Evolutionary conservation across 345 rosid genomes (phyloP), one percentile per base, ranked within the genome.

Genomic region (Eucalyptus guilfoylei): DNA sequence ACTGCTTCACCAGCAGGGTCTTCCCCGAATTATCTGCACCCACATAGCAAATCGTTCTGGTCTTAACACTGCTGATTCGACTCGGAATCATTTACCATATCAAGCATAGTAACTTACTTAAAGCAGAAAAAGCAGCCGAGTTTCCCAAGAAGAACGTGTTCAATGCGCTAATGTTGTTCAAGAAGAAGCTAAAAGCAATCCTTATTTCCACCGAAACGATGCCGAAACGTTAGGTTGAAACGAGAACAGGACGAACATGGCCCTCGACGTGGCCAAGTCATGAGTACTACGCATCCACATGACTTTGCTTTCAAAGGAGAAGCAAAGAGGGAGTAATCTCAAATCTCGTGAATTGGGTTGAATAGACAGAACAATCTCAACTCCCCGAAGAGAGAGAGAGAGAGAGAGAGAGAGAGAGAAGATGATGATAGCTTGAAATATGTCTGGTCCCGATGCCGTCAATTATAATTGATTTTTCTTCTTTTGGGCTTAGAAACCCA

Each of bases 11-110:
- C 81, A 88, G 44, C 92, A 95, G 44, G 86, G 94, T 93, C 87
- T 93, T 95, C 23, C 92, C 94, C 47, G 76, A 76, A 90, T 90
- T 92, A 88, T 93, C 98, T 96, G 96, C 89, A 47, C 93, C 94
- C 83, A 91, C 8, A 19, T 72, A 2, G 45, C 45, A 72, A 32
- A 69, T 34, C 42, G 44, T 34, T 2, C 44, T 37, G 42, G 9
- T 34, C 7, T 69, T 16, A 69, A 34, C 44, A 69, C 54, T 50
- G 13, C 24, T 34, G 37, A 69, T 69, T 69, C 24, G 4, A 37
- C 80, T 34, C 44, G 13, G 44, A 72, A 37, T 72, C 24, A 5
- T 72, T 72, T 13, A 72, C 23, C 44, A 19, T 37, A 37, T 72
- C 45, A 34, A 10, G 12, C 45, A 37, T 37, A 23, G 28, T 54